These are phyloP conservation scores for Amanita phalloides DNA, from an alignment of 768 basidiomycete species.

Conservation along the genomic window DNA sequence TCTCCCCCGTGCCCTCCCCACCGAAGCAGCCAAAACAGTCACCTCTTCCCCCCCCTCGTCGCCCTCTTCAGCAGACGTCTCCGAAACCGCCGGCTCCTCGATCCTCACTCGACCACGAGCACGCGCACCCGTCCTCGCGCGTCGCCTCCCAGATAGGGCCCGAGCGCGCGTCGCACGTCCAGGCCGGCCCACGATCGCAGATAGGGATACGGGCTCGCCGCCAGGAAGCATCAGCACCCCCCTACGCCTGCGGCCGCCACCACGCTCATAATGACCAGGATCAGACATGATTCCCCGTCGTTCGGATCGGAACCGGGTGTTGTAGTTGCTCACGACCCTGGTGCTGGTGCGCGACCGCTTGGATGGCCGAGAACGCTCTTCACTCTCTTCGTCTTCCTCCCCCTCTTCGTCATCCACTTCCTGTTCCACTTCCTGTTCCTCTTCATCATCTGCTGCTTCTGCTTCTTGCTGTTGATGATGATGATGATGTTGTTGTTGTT, in stretches of 20 bases:
- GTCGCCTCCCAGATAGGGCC: background rate
- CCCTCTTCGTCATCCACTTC: background rate
- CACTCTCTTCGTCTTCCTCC: background rate
- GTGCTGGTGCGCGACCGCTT: background rate
- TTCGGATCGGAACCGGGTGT: constrained; percentile 4
- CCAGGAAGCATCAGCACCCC: background rate
- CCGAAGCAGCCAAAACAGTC: no score
- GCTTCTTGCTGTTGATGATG: background rate
- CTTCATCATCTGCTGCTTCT: background rate
- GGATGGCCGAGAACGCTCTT: background rate
- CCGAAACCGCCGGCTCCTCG: no score
- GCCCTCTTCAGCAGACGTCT: no score
- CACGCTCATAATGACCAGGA: background rate
- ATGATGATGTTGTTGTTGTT: background rate
- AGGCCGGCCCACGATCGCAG: background rate
- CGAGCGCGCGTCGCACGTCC: background rate
- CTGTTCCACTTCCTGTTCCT: background rate
- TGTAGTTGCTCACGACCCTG: constrained; percentile 1
- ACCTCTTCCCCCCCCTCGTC: no score
- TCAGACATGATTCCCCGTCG: background rate
- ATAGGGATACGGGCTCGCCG: background rate
- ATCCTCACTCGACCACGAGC: no score
- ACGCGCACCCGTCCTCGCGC: background rate
- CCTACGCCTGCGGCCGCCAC: background rate
- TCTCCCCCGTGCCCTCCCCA: background rate